Base-by-base conservation (phyloP, 371 early-diverging fungal genomes). In the Dinochytrium kinnereticum region DNA sequence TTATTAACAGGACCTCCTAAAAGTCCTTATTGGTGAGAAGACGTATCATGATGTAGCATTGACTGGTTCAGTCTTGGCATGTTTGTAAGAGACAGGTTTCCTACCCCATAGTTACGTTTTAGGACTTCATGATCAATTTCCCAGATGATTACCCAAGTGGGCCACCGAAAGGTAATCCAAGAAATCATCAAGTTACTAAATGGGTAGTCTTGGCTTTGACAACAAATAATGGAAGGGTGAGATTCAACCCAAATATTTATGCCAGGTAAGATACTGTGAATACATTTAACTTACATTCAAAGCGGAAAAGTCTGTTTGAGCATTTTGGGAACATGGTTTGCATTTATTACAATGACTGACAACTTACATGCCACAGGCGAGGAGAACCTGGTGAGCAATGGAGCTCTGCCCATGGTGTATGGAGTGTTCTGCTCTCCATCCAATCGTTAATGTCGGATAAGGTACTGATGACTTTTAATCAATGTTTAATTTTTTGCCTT, bases 191-290 rank as follows among this genome's bases (percentile, higher is more conserved):
- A 13, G 10, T 53, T 7, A 13, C 37, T 61, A 37, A 31, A 7
- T 33, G 30, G 31, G 34, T 34, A 61, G 61, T 61, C 36, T 36
- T 37, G 31, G 86, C 87, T 13, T 50, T 83, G 80, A 89, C 90
- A 1, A 89, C 88, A 64, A 80, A 78, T 69, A 66, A 78, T n/a
- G 83, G 82, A 33, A 59, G 83, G 19, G 74, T 80, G 15, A 77
- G 90, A 30, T 89, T 89, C 81, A 89, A 89, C 57, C 90, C 90
- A 2, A 89, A 89, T 67, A 80, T 84, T 26, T 84, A 81, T 59
- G 78, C 81, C 7, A 76, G 72, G 80, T 78, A 68, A 38, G 72
- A 24, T 36, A 36, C 28, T n/a, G 36, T 61, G 26, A 17, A 61
- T 61, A 7, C n/a, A 13, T 34, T 61, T 61, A 26, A 59, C 5